Conservation (phyloP, 208 protist genomes). For the Porcisia hertigi region DNA sequence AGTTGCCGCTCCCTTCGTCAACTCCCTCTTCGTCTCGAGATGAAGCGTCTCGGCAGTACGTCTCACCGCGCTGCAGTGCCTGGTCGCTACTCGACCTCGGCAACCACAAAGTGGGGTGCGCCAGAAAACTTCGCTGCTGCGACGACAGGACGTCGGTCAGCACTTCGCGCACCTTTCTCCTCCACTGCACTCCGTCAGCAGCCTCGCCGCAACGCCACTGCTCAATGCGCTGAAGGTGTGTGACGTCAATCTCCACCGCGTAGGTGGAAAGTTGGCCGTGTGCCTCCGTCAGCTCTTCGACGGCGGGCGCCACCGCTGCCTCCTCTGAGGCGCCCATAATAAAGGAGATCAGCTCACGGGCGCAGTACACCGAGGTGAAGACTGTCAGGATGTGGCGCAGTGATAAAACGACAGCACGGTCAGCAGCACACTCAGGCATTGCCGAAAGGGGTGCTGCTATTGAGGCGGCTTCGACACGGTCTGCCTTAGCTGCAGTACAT, state of each 20-base stretch:
- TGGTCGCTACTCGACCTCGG: slow-evolving; percentile 13
- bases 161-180: slow-evolving; percentile 16
- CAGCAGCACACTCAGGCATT: slow-evolving; percentile 40
- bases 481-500: neutral
- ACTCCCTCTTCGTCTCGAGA: neutral
- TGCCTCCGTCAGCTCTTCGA: slow-evolving; percentile 22
- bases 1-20: neutral
- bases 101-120: slow-evolving; percentile 34
- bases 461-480: neutral
- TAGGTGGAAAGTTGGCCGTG: slow-evolving; percentile 46
- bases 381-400: slow-evolving; percentile 53
- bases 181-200: neutral
- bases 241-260: slow-evolving; percentile 65
- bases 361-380: slow-evolving; percentile 57
- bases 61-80: slow-evolving; percentile 7
- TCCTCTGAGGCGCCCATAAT: slow-evolving; percentile 13
- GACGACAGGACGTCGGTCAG: slow-evolving; percentile 23
- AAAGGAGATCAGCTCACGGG: slow-evolving; percentile 35
- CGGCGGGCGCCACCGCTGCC: slow-evolving; percentile 7
- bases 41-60: neutral
- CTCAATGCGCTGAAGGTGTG: slow-evolving; percentile 61
- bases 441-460: slow-evolving; percentile 3
- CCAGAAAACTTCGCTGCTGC: slow-evolving; percentile 22
- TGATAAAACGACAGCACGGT: slow-evolving; percentile 44
- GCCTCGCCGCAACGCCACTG: slow-evolving; percentile 30